Evolutionary conservation across 768 basidiomycete genomes (phyloP).

Genomic region (Boletus pseudopeckii): DNA sequence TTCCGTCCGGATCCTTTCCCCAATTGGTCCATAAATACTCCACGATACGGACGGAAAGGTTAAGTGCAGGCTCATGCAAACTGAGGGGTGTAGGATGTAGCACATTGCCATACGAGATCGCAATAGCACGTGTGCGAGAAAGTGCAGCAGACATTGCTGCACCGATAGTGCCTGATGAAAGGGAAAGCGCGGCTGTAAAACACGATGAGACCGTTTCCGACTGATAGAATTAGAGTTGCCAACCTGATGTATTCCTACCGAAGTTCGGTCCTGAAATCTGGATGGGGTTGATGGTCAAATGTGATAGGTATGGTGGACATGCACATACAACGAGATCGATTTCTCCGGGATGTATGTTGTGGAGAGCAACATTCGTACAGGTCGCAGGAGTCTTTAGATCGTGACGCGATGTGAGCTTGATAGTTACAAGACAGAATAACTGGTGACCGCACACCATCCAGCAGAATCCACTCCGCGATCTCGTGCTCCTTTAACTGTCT

Average conservation of each 20-base stretch:
- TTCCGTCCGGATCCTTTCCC: slow-evolving; percentile 64
- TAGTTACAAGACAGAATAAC: slow-evolving; percentile 20
- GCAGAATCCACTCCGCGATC: slow-evolving; percentile 85
- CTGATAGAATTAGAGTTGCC: slow-evolving; percentile 18
- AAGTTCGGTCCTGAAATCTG: slow-evolving; percentile 85
- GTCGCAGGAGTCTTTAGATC: slow-evolving; percentile 76
- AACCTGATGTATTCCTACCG: slow-evolving; percentile 81
- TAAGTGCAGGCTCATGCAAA: slow-evolving; percentile 70
- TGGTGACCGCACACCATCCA: slow-evolving; percentile 61
- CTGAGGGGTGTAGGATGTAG: slow-evolving; percentile 58
- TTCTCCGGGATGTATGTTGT: slow-evolving; percentile 80
- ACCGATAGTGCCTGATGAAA: slow-evolving; percentile 91
- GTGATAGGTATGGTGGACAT: background rate
- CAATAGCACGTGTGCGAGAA: slow-evolving; percentile 71
- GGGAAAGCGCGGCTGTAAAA: slow-evolving; percentile 68
- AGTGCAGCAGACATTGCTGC: slow-evolving; percentile 82
- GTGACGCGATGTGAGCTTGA: slow-evolving; percentile 5
- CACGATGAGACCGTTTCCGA: background rate
- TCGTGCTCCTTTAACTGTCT: slow-evolving; percentile 75
- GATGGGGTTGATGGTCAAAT: background rate
- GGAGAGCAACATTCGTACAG: slow-evolving; percentile 85
- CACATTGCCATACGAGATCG: slow-evolving; percentile 84
- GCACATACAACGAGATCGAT: slow-evolving; percentile 83
- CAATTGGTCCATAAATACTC: slow-evolving; percentile 78
- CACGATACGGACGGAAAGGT: slow-evolving; percentile 64